Percentiles rank a stretch among this genome's conserved stretches.
Evolutionary conservation across 768 basidiomycete genomes (phyloP).

Genomic region (Stropharia rugosoannulata): DNA sequence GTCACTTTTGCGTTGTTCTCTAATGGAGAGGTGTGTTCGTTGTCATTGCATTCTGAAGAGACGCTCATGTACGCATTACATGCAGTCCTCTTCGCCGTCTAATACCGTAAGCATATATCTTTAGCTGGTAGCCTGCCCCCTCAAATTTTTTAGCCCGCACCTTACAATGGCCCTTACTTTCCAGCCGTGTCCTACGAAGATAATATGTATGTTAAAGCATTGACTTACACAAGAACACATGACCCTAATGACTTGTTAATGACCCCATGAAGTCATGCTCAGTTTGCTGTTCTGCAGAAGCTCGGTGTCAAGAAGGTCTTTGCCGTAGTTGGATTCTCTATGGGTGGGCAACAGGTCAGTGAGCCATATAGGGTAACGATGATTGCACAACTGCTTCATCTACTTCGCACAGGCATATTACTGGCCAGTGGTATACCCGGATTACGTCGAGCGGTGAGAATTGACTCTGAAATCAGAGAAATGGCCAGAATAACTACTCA

Average conservation of each 20-base stretch:
- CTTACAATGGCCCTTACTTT: constrained; percentile 59
- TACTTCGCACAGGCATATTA: constrained; percentile 45
- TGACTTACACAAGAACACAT: background rate
- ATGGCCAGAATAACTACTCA: background rate
- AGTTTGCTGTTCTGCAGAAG: constrained; percentile 50
- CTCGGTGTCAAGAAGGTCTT: constrained; percentile 44
- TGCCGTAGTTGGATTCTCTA: constrained; percentile 56
- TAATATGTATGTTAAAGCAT: constrained; percentile 41
- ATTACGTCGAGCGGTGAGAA: constrained; percentile 47
- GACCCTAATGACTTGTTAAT: background rate
- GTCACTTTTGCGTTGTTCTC: constrained; percentile 59
- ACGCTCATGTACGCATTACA: background rate
- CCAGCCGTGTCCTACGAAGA: constrained; percentile 57
- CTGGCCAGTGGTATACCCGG: constrained; percentile 56
- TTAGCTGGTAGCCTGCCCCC: background rate
- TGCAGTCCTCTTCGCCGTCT: constrained; percentile 55
- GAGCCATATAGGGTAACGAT: background rate
- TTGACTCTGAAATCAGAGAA: background rate
- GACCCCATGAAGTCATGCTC: constrained; percentile 40
- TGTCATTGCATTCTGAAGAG: background rate
- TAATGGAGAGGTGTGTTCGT: constrained; percentile 50
- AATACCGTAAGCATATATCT: constrained; percentile 42
- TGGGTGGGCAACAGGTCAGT: constrained; percentile 52
- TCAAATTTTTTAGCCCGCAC: constrained; percentile 38
- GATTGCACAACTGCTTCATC: background rate